Percentiles rank a stretch among this genome's conserved stretches.
These are phyloP conservation scores for Helicosporidium sp. DNA, from an alignment of 139 green algal genomes.

Conservation along the genomic window DNA sequence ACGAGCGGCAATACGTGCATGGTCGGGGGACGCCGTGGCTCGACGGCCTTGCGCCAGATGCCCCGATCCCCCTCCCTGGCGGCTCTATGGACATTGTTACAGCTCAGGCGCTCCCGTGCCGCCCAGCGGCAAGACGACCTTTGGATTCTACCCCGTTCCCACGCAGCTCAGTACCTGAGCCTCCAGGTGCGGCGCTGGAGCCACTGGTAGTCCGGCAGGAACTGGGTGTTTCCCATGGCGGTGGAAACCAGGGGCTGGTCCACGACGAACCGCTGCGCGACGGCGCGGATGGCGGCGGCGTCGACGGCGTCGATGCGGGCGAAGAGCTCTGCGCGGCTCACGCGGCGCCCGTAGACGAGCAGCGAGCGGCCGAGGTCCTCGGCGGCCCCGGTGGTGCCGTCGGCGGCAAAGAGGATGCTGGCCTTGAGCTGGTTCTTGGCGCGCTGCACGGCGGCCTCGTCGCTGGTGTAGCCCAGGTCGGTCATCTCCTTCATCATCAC, in stretches of 20 bases:
- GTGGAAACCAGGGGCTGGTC: conserved; percentile 77
- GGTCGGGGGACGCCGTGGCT: too few species aligned
- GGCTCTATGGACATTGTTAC: too few species aligned
- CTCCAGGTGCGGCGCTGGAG: conserved; percentile 80
- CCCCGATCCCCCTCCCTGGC: too few species aligned
- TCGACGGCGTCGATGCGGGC: conserved; percentile 88
- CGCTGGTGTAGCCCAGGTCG: conserved; percentile 67
- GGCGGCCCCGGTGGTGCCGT: conserved; percentile 39
- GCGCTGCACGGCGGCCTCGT: conserved; percentile 63
- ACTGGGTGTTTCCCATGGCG: conserved; percentile 67
- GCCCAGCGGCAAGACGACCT: too few species aligned
- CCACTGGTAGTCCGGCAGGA: conserved; percentile 91
- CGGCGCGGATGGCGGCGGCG: conserved; percentile 54
- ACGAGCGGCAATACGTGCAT: too few species aligned
- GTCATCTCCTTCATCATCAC: conserved; percentile 52
- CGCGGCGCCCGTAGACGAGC: conserved; percentile 79
- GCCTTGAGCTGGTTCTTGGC: conserved; percentile 91
- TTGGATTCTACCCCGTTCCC: too few species aligned
- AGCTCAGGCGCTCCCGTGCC: too few species aligned
- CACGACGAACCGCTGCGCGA: conserved; percentile 75
- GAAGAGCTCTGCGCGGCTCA: conserved; percentile 90
- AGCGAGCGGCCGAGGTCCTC: conserved; percentile 90
- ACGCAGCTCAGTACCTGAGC: conserved; percentile 69
- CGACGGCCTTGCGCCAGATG: too few species aligned
- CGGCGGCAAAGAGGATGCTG: conserved; percentile 35